These are phyloP conservation scores for Coccomyxa sp. DNA, from an alignment of 139 green algal species.

Conservation along the genomic window DNA sequence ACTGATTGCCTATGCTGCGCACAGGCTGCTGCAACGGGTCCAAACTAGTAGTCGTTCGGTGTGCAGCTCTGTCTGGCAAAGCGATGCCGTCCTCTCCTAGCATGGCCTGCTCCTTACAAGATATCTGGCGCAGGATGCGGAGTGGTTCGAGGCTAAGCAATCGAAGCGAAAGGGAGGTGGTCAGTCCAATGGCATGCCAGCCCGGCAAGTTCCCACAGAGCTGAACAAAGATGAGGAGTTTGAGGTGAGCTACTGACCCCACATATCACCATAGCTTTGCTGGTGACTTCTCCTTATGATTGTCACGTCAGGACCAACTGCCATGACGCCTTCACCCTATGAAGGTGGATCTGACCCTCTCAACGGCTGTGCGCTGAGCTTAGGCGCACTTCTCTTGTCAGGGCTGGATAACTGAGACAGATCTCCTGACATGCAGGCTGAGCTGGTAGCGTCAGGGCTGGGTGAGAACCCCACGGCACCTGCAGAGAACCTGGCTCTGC, in stretches of 20 bases:
- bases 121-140: constrained; percentile 54
- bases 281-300: neutral
- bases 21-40: no score
- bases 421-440: neutral
- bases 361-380: no score
- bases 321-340: no score
- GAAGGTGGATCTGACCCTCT: no score
- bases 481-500: constrained; percentile 29
- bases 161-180: constrained; percentile 25
- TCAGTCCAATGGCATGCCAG: no score
- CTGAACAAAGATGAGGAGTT: constrained; percentile 46
- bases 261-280: neutral
- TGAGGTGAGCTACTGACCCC: constrained; percentile 6
- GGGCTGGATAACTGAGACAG: no score
- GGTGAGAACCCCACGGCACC: neutral
- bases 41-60: no score
- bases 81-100: no score
- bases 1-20: no score
- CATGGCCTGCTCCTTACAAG: neutral
- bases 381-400: no score
- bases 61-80: no score
- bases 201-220: no score
- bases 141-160: constrained; percentile 70
- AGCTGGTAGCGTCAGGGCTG: neutral
- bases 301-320: neutral